Conservation (phyloP, 2,329 filamentous ascomycete species). For the Penicillium sp. region DNA sequence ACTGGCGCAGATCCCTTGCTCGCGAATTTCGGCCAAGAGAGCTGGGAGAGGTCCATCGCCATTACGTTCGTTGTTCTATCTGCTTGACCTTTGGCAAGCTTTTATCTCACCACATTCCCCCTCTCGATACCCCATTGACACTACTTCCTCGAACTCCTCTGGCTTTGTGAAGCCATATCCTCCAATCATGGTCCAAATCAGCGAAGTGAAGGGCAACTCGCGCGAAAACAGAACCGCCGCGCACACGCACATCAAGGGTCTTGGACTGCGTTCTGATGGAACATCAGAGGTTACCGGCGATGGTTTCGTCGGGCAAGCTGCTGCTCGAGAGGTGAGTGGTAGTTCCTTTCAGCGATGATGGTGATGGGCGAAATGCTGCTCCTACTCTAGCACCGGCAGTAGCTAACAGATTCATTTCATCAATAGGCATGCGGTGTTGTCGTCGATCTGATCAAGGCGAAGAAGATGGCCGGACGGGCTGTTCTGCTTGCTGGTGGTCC, state of each 20-base stretch:
- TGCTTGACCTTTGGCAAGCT: slow-evolving; percentile 20
- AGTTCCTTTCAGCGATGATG: slow-evolving; percentile 12
- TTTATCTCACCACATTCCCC: slow-evolving; percentile 8
- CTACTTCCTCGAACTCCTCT: slow-evolving; percentile 13
- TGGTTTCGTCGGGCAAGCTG: slow-evolving; percentile 88
- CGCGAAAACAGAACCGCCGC: slow-evolving; percentile 96
- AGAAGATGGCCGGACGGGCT: slow-evolving; percentile 96
- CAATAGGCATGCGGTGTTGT: slow-evolving; percentile 87
- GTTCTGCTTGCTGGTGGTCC: slow-evolving; percentile 93
- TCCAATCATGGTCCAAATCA: slow-evolving; percentile 78
- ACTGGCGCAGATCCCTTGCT: slow-evolving; percentile 41
- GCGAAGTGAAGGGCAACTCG: slow-evolving; percentile 91
- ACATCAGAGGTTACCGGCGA: slow-evolving; percentile 77
- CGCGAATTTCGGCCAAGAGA: slow-evolving; percentile 44
- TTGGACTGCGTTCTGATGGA: slow-evolving; percentile 86
- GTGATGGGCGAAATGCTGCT: not conserved
- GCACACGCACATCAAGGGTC: slow-evolving; percentile 96
- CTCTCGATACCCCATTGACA: slow-evolving; percentile 12
- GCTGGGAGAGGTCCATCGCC: slow-evolving; percentile 21
- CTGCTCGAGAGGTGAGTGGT: slow-evolving; percentile 80
- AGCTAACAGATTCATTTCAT: slow-evolving; percentile 23
- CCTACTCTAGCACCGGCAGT: slow-evolving; percentile 11
- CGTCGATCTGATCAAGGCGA: slow-evolving; percentile 91
- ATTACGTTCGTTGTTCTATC: slow-evolving; percentile 24
- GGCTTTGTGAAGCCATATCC: slow-evolving; percentile 37